Percentiles rank a stretch among this genome's conserved stretches.
These are phyloP conservation scores for Hypoxylon sp. DNA, from an alignment of 2,329 filamentous ascomycete genomes.

Conservation along the genomic window DNA sequence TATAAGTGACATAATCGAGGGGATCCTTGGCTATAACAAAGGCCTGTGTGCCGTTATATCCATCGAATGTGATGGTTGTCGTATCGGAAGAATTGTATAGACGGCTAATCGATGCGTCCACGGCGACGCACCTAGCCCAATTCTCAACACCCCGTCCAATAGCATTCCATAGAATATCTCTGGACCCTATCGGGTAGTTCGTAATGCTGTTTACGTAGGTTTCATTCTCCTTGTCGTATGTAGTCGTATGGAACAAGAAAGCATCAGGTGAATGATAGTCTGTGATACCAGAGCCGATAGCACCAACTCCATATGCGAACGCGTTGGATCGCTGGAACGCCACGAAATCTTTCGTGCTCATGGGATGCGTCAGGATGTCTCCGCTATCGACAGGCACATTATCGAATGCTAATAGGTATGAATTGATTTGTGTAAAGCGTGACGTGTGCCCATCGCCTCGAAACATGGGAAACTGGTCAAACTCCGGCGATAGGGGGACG, in stretches of 20 bases:
- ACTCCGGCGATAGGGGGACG: constrained; percentile 7
- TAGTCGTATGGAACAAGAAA: not conserved
- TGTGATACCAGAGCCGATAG: constrained; percentile 2
- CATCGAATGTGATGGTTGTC: constrained; percentile 7
- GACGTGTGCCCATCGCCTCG: constrained; percentile 3
- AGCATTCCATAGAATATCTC: constrained; percentile 10
- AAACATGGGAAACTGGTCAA: not conserved
- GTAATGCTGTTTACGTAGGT: not conserved
- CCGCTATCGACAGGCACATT: not conserved
- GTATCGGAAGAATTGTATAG: not conserved
- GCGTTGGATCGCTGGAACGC: constrained; percentile 17
- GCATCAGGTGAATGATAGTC: not conserved
- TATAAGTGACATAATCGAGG: constrained; percentile 22
- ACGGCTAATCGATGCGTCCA: not conserved
- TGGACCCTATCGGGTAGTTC: constrained; percentile 9
- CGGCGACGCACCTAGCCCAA: not conserved
- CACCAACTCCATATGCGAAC: constrained; percentile 18
- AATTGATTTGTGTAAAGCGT: constrained; percentile 13
- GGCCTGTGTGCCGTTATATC: constrained; percentile 17
- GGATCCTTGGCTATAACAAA: constrained; percentile 5
- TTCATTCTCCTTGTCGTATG: not conserved
- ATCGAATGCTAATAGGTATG: too few species aligned
- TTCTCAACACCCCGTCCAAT: constrained; percentile 4
- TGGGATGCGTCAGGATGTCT: not conserved
- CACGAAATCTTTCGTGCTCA: not conserved